phyloP scores from a whole-genome alignment of 169 alveolate species.

The Besnoitia besnoiti region DNA sequence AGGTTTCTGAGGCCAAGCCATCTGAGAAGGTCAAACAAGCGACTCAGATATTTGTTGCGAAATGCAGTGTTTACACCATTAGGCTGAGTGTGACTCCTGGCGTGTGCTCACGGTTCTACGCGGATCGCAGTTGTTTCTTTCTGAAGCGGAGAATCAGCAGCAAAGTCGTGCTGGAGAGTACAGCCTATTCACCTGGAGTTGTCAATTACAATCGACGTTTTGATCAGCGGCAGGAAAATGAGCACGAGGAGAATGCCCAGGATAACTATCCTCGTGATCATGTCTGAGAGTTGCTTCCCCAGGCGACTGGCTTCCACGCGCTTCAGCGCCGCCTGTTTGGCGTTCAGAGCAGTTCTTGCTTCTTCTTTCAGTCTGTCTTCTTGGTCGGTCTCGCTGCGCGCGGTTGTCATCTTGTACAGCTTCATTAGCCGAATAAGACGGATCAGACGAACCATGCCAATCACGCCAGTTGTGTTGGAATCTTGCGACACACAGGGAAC shows the following conservation, averaged over 20 bases:
- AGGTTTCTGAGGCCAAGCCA: constrained; percentile 76
- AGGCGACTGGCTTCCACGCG: constrained; percentile 80
- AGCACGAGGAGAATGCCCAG: constrained; percentile 82
- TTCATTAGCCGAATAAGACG: constrained; percentile 85
- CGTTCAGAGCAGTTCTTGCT: constrained; percentile 73
- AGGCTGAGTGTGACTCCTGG: too few relatives aligned
- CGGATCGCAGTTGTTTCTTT: too few relatives aligned
- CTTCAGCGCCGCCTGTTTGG: constrained; percentile 70
- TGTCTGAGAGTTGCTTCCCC: constrained; percentile 82
- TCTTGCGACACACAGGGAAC: constrained; percentile 57
- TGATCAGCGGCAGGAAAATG: constrained; percentile 78
- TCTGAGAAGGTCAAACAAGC: constrained; percentile 34
- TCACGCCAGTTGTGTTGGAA: constrained; percentile 75
- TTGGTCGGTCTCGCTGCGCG: constrained; percentile 73
- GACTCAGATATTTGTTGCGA: too few relatives aligned
- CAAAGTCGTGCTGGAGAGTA: too few relatives aligned
- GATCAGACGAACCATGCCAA: constrained; percentile 78
- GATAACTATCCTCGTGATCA: constrained; percentile 81
- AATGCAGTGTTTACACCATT: too few relatives aligned
- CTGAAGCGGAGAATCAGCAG: too few relatives aligned
- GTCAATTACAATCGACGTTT: constrained; percentile 41
- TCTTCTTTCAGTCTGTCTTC: constrained; percentile 80
- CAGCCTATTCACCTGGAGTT: background rate
- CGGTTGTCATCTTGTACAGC: constrained; percentile 81
- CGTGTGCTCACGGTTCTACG: too few relatives aligned